Evolutionary conservation across 1,284 basidiomycete genomes (phyloP).

Genomic region (Ganoderma multipileum): DNA sequence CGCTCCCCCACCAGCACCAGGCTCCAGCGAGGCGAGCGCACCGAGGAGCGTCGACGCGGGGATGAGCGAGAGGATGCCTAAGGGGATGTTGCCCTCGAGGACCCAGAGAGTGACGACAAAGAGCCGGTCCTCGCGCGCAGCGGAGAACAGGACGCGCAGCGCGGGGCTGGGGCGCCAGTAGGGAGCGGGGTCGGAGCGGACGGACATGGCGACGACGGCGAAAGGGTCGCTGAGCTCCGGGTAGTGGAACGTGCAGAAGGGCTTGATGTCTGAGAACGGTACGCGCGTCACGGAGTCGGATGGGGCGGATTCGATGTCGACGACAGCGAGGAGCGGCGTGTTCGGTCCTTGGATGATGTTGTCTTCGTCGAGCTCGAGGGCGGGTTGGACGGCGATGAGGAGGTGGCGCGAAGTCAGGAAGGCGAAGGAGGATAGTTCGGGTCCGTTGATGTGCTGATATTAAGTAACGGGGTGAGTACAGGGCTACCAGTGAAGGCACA

Average conservation of each 20-base stretch:
- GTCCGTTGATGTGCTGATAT: conserved; percentile 31
- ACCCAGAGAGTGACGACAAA: conserved; percentile 56
- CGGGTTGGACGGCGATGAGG: conserved; percentile 26
- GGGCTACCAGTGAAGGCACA: no score
- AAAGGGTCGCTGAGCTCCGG: conserved; percentile 43
- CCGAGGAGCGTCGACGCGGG: conserved; percentile 52
- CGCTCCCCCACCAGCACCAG: no score
- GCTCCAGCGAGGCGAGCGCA: conserved; percentile 36
- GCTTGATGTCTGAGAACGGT: conserved; percentile 39
- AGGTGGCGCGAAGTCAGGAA: conserved; percentile 47
- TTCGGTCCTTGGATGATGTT: conserved; percentile 8
- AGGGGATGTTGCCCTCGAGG: conserved; percentile 24
- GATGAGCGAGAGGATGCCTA: conserved; percentile 53
- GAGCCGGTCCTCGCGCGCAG: conserved; percentile 51
- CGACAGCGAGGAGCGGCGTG: conserved; percentile 35
- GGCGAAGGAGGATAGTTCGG: conserved; percentile 49
- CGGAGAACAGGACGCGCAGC: conserved; percentile 54
- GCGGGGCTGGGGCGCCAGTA: conserved; percentile 46
- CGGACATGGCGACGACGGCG: conserved; percentile 43
- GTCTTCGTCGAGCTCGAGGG: conserved; percentile 21
- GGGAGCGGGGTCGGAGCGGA: conserved; percentile 66
- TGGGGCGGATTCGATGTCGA: conserved; percentile 39
- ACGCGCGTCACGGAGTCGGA: conserved; percentile 34
- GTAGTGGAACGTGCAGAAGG: conserved; percentile 49
- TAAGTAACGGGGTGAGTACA: conserved; percentile 22